A percentile compares a stretch with the other conserved stretches of the same genome.
phyloP scores from a whole-genome alignment of 176 grass and related monocot genomes.

The sorghum (Sorghum bicolor) region Sorghum_bicolor_NCBIv3 NC_012872.2:7706501-7707000 shows the following conservation, averaged over 20 bases:
- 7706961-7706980: too few relatives aligned
- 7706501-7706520: conserved; percentile 36
- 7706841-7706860: not conserved
- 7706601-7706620: conserved; percentile 29
- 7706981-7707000: too few relatives aligned
- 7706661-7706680: conserved; percentile 34
- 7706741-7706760: conserved; percentile 74
- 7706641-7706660: conserved; percentile 80
- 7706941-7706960: too few relatives aligned
- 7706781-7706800: conserved; percentile 48
- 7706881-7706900: not conserved
- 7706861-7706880: too few relatives aligned
- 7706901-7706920: not conserved
- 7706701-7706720: not conserved
- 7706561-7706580: conserved; percentile 43
- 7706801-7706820: not conserved
- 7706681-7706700: not conserved
- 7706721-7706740: not conserved
- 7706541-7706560: conserved; percentile 62
- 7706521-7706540: conserved; percentile 71
- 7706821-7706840: too few relatives aligned
- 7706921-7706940: too few relatives aligned
- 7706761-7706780: conserved; percentile 86
- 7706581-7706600: conserved; percentile 47
- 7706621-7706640: conserved; percentile 65